Evolutionary conservation across 495 filamentous ascomycete species (phyloP), one percentile per base, ranked within the genome.

Genomic region (Aspergillus cristatus): DNA sequence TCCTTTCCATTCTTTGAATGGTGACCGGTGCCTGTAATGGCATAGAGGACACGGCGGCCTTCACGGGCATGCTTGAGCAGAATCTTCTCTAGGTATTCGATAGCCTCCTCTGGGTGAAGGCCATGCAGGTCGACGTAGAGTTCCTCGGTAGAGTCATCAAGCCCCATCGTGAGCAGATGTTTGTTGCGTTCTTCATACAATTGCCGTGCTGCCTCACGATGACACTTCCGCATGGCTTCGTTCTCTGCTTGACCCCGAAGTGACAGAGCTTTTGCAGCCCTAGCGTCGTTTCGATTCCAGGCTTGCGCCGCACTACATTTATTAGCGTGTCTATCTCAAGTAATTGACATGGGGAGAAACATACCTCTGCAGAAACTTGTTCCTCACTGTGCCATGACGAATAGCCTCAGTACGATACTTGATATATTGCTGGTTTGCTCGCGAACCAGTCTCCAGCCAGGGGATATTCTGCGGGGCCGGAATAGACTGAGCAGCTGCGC

Each of bases 1-100:
- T 99, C 93, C 59, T 96, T 97, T 46, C 91, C 91, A 52, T 94
- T 91, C 68, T 97, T 97, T 47, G 86, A 94, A 55, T 97, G 93
- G 50, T 99, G 93, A 7, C 90, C 90, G 6, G 91, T 96, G 40
- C 91, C 91, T 3, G 87, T 94, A 51, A 97, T 97, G 32, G 87
- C 89, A 50, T 97, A 99, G 18, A 97, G 74, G 2, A 89, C 81
- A n/a, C 73, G 71, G 31, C 63, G 67, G 35, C 82, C 81, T 34
- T 76, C 71, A 42, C 74, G 53, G 6, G 65, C 70, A 43, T 96
- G 87, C 53, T 91, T 85, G 22, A 86, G 66, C 25, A 98, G 76
- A 13, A 93, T 79, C 26, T 78, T 75, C 57, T 94, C 87, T 3
- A 99, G 75, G 50, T 96, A 97, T 48, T 91, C 85, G 32, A 95